phyloP scores from a whole-genome alignment of 1,139 yeast genomes.

The Pneumocystis oryctolagi region DNA sequence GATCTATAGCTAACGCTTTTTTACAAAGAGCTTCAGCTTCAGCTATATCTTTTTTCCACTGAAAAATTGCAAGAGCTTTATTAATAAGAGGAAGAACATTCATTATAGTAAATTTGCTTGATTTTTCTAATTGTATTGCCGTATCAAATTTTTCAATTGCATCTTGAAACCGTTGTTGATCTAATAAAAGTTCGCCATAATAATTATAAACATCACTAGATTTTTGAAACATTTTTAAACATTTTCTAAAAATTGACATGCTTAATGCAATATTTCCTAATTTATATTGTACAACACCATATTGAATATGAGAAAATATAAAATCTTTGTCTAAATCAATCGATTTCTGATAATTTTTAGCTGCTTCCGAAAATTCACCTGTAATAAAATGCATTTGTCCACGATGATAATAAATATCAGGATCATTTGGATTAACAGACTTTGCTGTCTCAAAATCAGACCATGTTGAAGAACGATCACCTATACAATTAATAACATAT shows the following conservation, averaged over 20 bases:
- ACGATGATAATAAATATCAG: constrained; percentile 84
- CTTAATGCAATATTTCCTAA: constrained; percentile 50
- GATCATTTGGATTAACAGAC: constrained; percentile 49
- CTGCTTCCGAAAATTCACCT: constrained; percentile 60
- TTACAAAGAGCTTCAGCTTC: constrained; percentile 54
- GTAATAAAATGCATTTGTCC: constrained; percentile 83
- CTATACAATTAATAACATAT: neutral
- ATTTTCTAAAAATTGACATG: constrained; percentile 54
- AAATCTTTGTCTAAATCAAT: constrained; percentile 59
- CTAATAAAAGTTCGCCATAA: constrained; percentile 85
- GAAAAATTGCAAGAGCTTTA: constrained; percentile 50
- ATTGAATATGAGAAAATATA: constrained; percentile 76
- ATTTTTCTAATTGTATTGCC: constrained; percentile 67
- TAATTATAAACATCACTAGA: constrained; percentile 88
- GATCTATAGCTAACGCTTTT: constrained; percentile 44
- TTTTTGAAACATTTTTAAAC: constrained; percentile 66
- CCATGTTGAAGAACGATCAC: constrained; percentile 44
- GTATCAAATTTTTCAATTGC: constrained; percentile 78
- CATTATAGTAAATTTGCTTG: constrained; percentile 37
- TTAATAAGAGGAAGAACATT: constrained; percentile 86
- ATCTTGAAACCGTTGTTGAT: constrained; percentile 52
- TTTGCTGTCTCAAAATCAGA: constrained; percentile 62
- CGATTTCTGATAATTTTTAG: constrained; percentile 60
- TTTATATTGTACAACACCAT: constrained; percentile 85
- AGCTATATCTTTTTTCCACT: constrained; percentile 25